Evolutionary conservation across 768 basidiomycete species (phyloP).

Genomic region (Neoboletus brunneissimus): DNA sequence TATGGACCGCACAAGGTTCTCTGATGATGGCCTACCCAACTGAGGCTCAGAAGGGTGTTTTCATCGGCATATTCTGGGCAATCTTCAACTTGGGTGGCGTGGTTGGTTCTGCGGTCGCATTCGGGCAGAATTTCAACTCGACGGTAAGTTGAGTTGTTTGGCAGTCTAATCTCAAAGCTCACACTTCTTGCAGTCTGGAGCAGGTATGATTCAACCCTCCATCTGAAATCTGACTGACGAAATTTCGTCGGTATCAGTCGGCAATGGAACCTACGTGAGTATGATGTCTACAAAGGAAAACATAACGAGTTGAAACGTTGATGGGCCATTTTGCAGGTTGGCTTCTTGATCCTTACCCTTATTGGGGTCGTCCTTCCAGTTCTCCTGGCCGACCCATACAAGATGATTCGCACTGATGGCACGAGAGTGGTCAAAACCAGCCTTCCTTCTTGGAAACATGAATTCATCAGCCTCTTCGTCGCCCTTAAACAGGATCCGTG

Average conservation of each 20-base stretch:
- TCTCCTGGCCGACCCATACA: slow-evolving; percentile 66
- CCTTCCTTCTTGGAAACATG: slow-evolving; percentile 75
- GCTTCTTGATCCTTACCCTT: slow-evolving; percentile 68
- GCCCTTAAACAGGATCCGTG: slow-evolving; percentile 68
- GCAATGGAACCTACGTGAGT: slow-evolving; percentile 83
- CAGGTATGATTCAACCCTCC: slow-evolving; percentile 16
- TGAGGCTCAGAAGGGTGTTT: slow-evolving; percentile 53
- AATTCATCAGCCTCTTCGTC: slow-evolving; percentile 65
- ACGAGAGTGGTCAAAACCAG: slow-evolving; percentile 56
- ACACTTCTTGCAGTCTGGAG: slow-evolving; percentile 23
- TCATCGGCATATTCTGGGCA: slow-evolving; percentile 54
- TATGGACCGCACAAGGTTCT: slow-evolving; percentile 53
- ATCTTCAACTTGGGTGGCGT: slow-evolving; percentile 83
- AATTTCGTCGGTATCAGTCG: slow-evolving; percentile 38
- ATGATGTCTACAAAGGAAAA: slow-evolving; percentile 13
- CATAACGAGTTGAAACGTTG: too few relatives aligned
- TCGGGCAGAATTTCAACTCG: slow-evolving; percentile 68
- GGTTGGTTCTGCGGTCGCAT: slow-evolving; percentile 71
- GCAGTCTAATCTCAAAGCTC: neutral
- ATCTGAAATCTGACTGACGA: neutral
- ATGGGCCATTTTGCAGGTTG: slow-evolving; percentile 47
- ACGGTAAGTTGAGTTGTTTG: slow-evolving; percentile 37
- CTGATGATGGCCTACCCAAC: slow-evolving; percentile 58
- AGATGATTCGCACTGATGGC: slow-evolving; percentile 75
- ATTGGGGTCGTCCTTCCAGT: slow-evolving; percentile 65